Percentiles rank a stretch among this genome's conserved stretches.
Evolutionary conservation across 352 stramenopile species (phyloP).

Genomic region (Discostella stelligera): DNA sequence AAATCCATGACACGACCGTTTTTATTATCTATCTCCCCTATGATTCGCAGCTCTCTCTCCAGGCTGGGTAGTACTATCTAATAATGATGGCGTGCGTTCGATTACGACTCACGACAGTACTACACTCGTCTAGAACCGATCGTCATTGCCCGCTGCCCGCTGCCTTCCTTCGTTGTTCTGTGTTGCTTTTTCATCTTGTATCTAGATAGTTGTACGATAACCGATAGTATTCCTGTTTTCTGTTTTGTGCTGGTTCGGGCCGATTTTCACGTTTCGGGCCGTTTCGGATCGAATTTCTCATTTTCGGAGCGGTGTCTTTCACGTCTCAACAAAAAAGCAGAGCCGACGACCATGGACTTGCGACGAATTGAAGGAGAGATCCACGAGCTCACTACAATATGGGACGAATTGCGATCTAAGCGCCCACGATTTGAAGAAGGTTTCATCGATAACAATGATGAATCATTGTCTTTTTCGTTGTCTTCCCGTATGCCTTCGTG

Average conservation of each 20-base stretch:
- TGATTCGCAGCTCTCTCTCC: background rate
- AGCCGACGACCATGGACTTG: conserved; percentile 47
- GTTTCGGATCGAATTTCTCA: too few relatives aligned
- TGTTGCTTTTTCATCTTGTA: too few relatives aligned
- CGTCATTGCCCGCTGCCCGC: too few relatives aligned
- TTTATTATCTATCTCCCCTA: conserved; percentile 1
- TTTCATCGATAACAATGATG: background rate
- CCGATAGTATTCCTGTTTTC: too few relatives aligned
- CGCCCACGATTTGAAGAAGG: conserved; percentile 13
- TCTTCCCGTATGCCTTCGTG: conserved; percentile 36
- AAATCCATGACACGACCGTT: conserved; percentile 64
- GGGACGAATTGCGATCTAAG: conserved; percentile 30
- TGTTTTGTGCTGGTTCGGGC: too few relatives aligned
- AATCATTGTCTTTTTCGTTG: conserved; percentile 1
- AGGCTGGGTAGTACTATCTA: background rate
- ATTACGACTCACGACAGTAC: too few relatives aligned
- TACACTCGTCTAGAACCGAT: too few relatives aligned
- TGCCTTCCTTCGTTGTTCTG: too few relatives aligned
- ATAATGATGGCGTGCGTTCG: too few relatives aligned
- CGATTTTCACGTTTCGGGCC: too few relatives aligned
- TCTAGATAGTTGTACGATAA: too few relatives aligned
- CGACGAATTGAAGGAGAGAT: conserved; percentile 53
- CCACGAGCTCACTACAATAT: conserved; percentile 28
- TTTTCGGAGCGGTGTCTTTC: too few relatives aligned
- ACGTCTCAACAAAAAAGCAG: background rate